Evolutionary conservation across 331 rosid species (phyloP).

Genomic region (Prunus yedoensis): DNA sequence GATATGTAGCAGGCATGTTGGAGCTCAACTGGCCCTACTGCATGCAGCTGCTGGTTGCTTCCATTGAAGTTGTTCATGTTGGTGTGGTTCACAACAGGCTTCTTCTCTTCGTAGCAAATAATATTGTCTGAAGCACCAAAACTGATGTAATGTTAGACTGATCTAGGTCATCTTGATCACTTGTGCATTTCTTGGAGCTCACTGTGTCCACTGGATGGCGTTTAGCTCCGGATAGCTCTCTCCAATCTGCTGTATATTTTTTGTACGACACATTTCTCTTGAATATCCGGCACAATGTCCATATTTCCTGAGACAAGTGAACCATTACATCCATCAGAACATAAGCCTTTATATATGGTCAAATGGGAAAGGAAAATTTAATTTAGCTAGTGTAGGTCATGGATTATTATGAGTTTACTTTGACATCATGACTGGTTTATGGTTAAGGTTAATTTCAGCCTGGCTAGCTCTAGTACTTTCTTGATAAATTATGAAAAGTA

Average conservation of each 20-base stretch:
- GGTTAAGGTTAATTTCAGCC: neutral
- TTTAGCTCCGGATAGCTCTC: constrained; percentile 28
- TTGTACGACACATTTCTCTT: constrained; percentile 57
- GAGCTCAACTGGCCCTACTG: constrained; percentile 34
- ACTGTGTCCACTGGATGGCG: constrained; percentile 20
- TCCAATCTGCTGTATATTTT: constrained; percentile 60
- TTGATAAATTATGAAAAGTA: too few species aligned
- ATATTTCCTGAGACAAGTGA: constrained; percentile 67
- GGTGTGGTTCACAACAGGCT: constrained; percentile 17
- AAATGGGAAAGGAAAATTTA: neutral
- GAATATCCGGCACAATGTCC: constrained; percentile 90
- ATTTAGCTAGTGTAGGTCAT: neutral
- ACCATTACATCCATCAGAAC: neutral
- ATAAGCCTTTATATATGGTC: neutral
- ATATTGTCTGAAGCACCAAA: constrained; percentile 38
- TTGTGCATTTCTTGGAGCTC: constrained; percentile 17
- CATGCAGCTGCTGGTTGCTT: constrained; percentile 1
- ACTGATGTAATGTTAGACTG: constrained; percentile 30
- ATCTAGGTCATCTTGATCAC: neutral
- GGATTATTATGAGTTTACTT: too few species aligned
- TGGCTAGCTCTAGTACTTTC: too few species aligned
- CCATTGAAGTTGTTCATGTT: neutral
- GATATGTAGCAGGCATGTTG: constrained; percentile 20
- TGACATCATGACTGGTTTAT: neutral
- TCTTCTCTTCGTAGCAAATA: constrained; percentile 29